A percentile compares a stretch with the other conserved stretches of the same genome.
Conservation (phyloP, 345 rosid species). For the Boechera divaricarpa region DNA sequence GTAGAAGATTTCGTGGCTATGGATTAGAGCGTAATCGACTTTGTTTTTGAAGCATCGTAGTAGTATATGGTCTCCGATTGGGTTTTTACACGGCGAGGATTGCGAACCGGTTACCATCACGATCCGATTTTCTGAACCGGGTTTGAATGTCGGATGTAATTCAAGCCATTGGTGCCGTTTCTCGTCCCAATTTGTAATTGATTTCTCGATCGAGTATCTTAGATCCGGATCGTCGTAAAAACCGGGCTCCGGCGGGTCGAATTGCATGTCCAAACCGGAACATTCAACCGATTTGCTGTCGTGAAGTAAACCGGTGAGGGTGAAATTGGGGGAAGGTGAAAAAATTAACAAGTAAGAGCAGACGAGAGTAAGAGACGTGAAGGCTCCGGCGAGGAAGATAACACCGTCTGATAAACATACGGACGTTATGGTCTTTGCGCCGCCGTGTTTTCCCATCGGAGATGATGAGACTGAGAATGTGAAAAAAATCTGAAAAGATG, state of each 20-base stretch:
- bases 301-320: slow-evolving; percentile 13
- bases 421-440: slow-evolving; percentile 47
- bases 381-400: slow-evolving; percentile 61
- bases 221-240: slow-evolving; percentile 86
- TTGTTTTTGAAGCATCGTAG: slow-evolving; percentile 86
- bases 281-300: slow-evolving; percentile 15
- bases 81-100: slow-evolving; percentile 75
- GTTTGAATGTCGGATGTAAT: slow-evolving; percentile 69
- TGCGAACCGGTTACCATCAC: slow-evolving; percentile 89
- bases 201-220: slow-evolving; percentile 63
- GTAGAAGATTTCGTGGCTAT: slow-evolving; percentile 87
- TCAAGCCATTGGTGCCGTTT: slow-evolving; percentile 75
- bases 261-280: slow-evolving; percentile 47
- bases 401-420: slow-evolving; percentile 51
- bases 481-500: background rate
- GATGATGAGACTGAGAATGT: slow-evolving; percentile 22
- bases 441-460: slow-evolving; percentile 49
- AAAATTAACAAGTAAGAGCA: slow-evolving; percentile 63
- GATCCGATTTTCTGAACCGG: slow-evolving; percentile 62
- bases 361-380: slow-evolving; percentile 59
- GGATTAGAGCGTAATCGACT: slow-evolving; percentile 86
- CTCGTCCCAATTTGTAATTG: slow-evolving; percentile 73
- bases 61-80: slow-evolving; percentile 80
- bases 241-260: slow-evolving; percentile 59
- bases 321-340: slow-evolving; percentile 39